phyloP scores from a whole-genome alignment of 306 rosid species.

The Fragaria nilgerrensis region DNA sequence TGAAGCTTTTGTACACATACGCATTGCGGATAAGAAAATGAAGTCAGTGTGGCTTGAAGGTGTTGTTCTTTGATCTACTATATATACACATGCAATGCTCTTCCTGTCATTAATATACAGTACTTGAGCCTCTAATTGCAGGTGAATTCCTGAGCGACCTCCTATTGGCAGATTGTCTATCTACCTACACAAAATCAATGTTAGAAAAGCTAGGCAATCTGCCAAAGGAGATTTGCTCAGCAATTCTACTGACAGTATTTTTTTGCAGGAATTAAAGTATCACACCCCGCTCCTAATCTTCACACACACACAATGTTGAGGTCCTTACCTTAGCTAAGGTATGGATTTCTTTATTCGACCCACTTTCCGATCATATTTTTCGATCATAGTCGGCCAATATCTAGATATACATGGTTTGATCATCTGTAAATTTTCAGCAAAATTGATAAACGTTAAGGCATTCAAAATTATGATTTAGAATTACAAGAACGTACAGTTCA shows the following conservation, averaged over 20 bases:
- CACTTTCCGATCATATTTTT: too few relatives aligned
- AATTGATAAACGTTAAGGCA: too few relatives aligned
- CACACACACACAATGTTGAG: too few relatives aligned
- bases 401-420: too few relatives aligned
- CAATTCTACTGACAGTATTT: conserved; percentile 18
- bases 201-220: neutral
- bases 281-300: neutral
- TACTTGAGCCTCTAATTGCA: neutral
- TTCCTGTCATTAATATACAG: neutral
- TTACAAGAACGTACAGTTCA: too few relatives aligned
- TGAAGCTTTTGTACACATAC: neutral
- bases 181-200: neutral
- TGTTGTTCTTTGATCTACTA: neutral
- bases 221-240: conserved; percentile 19
- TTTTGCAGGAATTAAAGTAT: neutral
- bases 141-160: neutral
- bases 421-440: too few relatives aligned
- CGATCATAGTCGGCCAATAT: too few relatives aligned
- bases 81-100: neutral
- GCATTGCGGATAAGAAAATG: conserved; percentile 16
- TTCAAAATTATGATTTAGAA: too few relatives aligned
- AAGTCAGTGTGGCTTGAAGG: conserved; percentile 1
- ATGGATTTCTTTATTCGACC: too few relatives aligned
- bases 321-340: too few relatives aligned
- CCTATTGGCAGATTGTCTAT: neutral